Base-by-base conservation (phyloP, 805 yeast species). In the Metschnikowia reukaufii region DNA sequence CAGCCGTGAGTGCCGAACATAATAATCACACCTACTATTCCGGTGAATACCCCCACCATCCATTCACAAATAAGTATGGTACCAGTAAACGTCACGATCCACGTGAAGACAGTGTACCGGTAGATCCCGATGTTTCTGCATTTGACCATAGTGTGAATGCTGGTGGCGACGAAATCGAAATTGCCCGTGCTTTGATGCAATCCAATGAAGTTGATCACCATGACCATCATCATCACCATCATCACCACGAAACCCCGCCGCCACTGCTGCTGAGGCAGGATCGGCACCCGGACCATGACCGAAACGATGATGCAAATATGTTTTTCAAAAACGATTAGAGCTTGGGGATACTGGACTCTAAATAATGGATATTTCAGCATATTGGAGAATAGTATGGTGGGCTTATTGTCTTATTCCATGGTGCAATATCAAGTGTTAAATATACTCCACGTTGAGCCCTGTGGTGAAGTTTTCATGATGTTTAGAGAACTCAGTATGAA, bases 161-260 rank as follows among this genome's bases (percentile, higher is more conserved):
- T 1, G 67, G 72, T 6, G 81, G 78, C 5, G 81, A 76, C 40
- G 86, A 81, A 53, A 78, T 82, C 32, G 85, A 81, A 39, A 83
- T 82, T 54, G 87, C 88, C 1, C 67, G 84, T 36, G 88, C 86
- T 0, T 65, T 82, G 55, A 81, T 82, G 40, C 84, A 81, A 50
- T 83, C 85, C 0, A 79, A 75, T 52, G 80, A 72, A 43, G 70
- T 58, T 12, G 68, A 52, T 20, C 61, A 60, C 16, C 21, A 37
- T 16, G n/a, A 23, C 8, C 34, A 31, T 6, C 34, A 31, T 16
- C 31, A 39, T 7, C 36, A 49, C 27, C 43, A 6, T 4, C 23
- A 34, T 5, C 27, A 39, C 2, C 40, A 16, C 15, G 34, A 39
- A n/a, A n/a, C n/a, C n/a, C n/a, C n/a, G n/a, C n/a, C n/a, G n/a